Conservation (phyloP, 2,329 filamentous ascomycete genomes). For the Allantophomopsis cytisporea region DNA sequence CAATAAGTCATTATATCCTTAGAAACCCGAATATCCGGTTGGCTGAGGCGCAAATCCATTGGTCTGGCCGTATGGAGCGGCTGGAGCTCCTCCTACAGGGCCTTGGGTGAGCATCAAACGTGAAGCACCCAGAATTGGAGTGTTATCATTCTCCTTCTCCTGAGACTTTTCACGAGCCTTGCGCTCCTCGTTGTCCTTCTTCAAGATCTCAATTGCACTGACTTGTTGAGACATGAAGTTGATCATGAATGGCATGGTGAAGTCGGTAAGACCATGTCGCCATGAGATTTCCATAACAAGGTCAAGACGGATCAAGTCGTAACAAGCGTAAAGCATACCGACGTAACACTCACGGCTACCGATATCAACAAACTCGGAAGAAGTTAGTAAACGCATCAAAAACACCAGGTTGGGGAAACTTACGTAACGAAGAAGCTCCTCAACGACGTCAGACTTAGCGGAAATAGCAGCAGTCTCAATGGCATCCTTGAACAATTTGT, state of each 20-base stretch:
- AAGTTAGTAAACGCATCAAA: conserved; percentile 1
- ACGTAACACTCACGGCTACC: conserved; percentile 98
- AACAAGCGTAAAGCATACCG: conserved; percentile 98
- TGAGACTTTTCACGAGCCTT: conserved; percentile 60
- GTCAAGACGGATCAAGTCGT: conserved; percentile 89
- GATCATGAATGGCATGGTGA: conserved; percentile 99
- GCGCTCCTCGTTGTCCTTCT: conserved; percentile 92
- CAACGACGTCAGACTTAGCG: conserved; percentile 79
- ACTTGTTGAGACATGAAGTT: conserved; percentile 91
- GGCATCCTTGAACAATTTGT: conserved; percentile 98
- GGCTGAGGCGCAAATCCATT: conserved; percentile 86
- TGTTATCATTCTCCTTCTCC: conserved; percentile 84
- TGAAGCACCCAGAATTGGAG: conserved; percentile 78
- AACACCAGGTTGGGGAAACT: conserved; percentile 30
- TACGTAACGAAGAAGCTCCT: conserved; percentile 93
- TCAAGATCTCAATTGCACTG: conserved; percentile 68
- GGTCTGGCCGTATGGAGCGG: conserved; percentile 59
- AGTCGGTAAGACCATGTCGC: conserved; percentile 88
- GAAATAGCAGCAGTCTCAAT: conserved; percentile 96
- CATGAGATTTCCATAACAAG: conserved; percentile 92
- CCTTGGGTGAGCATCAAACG: conserved; percentile 95
- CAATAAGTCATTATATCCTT: conserved; percentile 7
- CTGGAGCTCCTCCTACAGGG: conserved; percentile 38
- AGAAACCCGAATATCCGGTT: conserved; percentile 57
- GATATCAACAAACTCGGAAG: conserved; percentile 83